Evolutionary conservation across 1,284 basidiomycete genomes (phyloP).

Genomic region (Apiotrichum gracile): DNA sequence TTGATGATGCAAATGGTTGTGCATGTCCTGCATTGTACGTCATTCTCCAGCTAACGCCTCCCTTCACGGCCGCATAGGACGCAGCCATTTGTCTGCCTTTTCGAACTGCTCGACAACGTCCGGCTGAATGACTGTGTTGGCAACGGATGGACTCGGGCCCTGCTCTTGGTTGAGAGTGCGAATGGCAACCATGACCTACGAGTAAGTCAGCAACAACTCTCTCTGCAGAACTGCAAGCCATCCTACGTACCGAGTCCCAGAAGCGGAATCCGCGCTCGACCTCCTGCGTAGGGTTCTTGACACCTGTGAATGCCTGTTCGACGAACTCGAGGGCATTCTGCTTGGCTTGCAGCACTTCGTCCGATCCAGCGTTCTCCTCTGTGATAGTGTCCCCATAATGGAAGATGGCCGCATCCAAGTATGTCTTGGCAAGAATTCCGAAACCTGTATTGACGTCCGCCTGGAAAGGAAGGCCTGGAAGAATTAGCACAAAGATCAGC

Average conservation of each 20-base stretch:
- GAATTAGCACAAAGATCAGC: constrained; percentile 8
- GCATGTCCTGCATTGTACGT: not conserved
- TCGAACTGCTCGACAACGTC: constrained; percentile 89
- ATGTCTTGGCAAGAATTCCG: constrained; percentile 93
- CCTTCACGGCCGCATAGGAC: constrained; percentile 71
- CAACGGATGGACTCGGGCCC: constrained; percentile 62
- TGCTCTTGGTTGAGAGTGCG: constrained; percentile 73
- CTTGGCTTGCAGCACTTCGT: constrained; percentile 77
- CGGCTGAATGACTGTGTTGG: constrained; percentile 34
- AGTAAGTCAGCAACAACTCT: too few species aligned
- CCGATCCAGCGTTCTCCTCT: constrained; percentile 55
- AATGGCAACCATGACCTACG: constrained; percentile 78
- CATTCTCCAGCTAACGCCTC: not conserved
- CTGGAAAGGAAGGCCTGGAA: constrained; percentile 72
- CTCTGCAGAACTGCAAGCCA: too few species aligned
- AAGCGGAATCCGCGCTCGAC: constrained; percentile 94
- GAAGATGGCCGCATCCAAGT: constrained; percentile 77
- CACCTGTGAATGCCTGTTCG: constrained; percentile 84
- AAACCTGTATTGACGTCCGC: constrained; percentile 95
- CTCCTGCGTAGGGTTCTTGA: constrained; percentile 78
- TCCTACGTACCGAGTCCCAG: constrained; percentile 85
- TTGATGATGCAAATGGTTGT: not conserved
- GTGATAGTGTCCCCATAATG: constrained; percentile 69
- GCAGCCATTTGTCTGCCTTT: constrained; percentile 85
- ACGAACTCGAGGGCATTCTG: constrained; percentile 81